These are phyloP conservation scores for Sarocladiaceae sp. DNA, from an alignment of 2,329 filamentous ascomycete genomes.

Conservation along the genomic window DNA sequence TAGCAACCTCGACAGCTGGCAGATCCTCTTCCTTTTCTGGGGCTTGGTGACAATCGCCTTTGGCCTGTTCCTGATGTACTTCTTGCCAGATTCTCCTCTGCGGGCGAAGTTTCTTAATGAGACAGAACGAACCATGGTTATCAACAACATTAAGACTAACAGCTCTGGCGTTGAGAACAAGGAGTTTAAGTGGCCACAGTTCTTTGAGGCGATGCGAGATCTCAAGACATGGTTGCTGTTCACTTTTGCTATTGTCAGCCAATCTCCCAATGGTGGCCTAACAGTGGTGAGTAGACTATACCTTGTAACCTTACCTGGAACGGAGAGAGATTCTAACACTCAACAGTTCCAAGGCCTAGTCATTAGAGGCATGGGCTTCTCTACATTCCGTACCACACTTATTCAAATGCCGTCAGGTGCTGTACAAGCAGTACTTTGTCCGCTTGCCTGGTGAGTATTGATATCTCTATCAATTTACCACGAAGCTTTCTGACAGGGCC, in stretches of 20 bases:
- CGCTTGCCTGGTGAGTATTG: too few species aligned
- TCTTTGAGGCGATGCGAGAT: conserved; percentile 52
- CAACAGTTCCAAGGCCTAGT: too few species aligned
- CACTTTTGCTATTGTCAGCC: conserved; percentile 46
- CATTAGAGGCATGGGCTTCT: too few species aligned
- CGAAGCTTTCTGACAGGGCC: too few species aligned
- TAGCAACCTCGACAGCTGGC: conserved; percentile 55
- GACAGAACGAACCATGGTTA: conserved; percentile 49
- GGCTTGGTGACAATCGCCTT: conserved; percentile 53
- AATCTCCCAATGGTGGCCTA: conserved; percentile 56
- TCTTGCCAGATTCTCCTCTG: conserved; percentile 54
- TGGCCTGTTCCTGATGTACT: conserved; percentile 53
- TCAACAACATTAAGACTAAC: conserved; percentile 50
- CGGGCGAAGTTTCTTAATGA: conserved; percentile 47
- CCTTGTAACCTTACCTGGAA: conserved; percentile 58
- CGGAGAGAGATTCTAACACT: conserved; percentile 46
- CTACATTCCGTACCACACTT: too few species aligned
- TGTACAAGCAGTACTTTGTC: too few species aligned
- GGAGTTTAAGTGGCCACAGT: conserved; percentile 48
- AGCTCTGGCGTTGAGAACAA: conserved; percentile 58
- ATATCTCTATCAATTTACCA: too few species aligned
- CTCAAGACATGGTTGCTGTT: conserved; percentile 58
- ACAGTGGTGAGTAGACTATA: too few species aligned
- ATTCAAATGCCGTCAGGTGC: too few species aligned
- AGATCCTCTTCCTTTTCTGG: conserved; percentile 66